Conservation (phyloP, 768 basidiomycete genomes). For the Peribolospora baueri region DNA sequence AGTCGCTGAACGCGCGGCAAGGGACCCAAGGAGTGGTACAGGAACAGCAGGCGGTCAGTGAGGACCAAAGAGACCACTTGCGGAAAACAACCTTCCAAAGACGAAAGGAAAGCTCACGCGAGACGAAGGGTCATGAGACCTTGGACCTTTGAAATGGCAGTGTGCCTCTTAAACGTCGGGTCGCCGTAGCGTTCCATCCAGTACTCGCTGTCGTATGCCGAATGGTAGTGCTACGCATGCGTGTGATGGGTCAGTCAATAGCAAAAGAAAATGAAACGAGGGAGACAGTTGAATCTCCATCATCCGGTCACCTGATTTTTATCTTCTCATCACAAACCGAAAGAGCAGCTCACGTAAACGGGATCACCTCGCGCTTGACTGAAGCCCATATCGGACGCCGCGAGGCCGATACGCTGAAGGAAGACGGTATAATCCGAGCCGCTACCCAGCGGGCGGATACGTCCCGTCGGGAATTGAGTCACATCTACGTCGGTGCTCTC, state of each 20-base stretch:
- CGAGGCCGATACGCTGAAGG: conserved; percentile 49
- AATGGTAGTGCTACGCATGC: conserved; percentile 36
- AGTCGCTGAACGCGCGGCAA: too few relatives aligned
- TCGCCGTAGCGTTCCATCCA: conserved; percentile 59
- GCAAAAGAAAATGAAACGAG: conserved; percentile 30
- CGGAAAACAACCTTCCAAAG: too few relatives aligned
- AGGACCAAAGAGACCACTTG: too few relatives aligned
- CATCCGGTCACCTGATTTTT: background rate
- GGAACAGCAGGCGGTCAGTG: too few relatives aligned
- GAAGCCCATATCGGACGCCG: conserved; percentile 19
- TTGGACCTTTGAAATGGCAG: conserved; percentile 10
- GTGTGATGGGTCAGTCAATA: background rate
- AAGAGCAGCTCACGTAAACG: background rate
- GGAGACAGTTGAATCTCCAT: conserved; percentile 1
- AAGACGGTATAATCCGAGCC: conserved; percentile 86
- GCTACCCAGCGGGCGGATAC: conserved; percentile 35
- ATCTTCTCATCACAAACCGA: background rate
- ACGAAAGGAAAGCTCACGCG: too few relatives aligned
- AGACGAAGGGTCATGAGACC: too few relatives aligned
- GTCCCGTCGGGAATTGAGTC: conserved; percentile 13
- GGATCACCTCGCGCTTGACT: conserved; percentile 20
- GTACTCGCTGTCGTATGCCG: conserved; percentile 40
- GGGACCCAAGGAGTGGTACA: too few relatives aligned
- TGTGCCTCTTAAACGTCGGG: conserved; percentile 44
- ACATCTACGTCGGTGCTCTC: conserved; percentile 6